Conservation (phyloP, 2,329 filamentous ascomycete species). For the Colletotrichum simmondsii region DNA sequence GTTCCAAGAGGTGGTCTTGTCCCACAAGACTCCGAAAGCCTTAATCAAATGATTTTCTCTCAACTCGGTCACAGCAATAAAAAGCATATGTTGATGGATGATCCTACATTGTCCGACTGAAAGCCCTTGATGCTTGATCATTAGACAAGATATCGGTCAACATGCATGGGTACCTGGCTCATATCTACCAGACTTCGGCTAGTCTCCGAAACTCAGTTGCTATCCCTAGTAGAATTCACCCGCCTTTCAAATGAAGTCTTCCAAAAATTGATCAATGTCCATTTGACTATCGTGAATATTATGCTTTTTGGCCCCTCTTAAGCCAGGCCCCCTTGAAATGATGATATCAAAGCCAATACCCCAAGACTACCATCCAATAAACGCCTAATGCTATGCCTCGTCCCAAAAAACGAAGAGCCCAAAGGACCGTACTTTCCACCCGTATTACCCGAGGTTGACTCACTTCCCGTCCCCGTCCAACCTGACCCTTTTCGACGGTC, state of each 20-base stretch:
- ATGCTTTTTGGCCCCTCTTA: not conserved
- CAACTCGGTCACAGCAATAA: too few species aligned
- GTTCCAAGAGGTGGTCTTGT: too few species aligned
- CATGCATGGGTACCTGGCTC: not conserved
- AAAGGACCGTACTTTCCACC: not conserved
- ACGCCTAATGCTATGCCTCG: constrained; percentile 30
- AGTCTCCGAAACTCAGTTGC: not conserved
- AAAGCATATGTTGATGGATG: too few species aligned
- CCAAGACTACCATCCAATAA: not conserved
- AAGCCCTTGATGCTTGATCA: too few species aligned
- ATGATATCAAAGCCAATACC: not conserved
- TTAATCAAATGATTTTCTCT: too few species aligned
- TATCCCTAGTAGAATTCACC: too few species aligned
- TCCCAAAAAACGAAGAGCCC: not conserved
- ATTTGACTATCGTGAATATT: not conserved
- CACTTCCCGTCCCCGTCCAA: constrained; percentile 28
- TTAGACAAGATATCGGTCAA: not conserved
- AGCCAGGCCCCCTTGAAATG: not conserved
- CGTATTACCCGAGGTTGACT: not conserved
- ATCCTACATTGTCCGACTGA: too few species aligned
- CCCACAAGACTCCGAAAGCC: too few species aligned
- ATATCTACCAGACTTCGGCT: not conserved
- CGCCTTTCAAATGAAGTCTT: not conserved
- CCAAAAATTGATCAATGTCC: not conserved
- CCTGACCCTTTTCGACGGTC: constrained; percentile 27